Base-by-base conservation (phyloP, 1,139 yeast genomes). In the Scheffersomyces stambukii region DNA sequence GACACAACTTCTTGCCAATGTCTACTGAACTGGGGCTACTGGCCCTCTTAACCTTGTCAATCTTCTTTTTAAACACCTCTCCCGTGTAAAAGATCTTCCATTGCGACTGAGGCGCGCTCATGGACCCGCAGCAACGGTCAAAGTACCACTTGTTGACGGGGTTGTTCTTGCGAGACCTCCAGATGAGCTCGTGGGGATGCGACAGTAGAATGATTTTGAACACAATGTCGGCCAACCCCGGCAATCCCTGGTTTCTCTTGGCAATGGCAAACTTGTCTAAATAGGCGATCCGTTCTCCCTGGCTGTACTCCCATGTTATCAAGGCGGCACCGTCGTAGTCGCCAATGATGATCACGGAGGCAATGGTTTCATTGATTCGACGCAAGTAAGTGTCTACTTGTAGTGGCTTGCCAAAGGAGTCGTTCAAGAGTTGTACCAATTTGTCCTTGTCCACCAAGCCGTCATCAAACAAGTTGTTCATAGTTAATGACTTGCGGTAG, bases 121-220 rank as follows among this genome's bases (percentile, higher is more conserved):
- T 53, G 15, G 84, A 77, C 1, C 96, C 96, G 21, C 71, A 64
- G 27, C 95, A 81, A 40, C 98, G 67, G 46, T 91, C 97, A 54
- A 89, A 91, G 52, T 91, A 91, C 98, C 98, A 91, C 46, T 88
- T 88, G 59, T 91, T 91, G 4, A 91, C 96, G 0, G 96, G 96
- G 50, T 91, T 91, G 33, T 60, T 71, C 37, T 73, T 73, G 30
- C 95, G 63, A 3, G 96, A 88, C 45, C 98, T 70, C 98, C 98
- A 91, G 2, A 91, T 60, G 12, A 91, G 54, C 48, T 85, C 95
- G 9, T 70, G 55, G 0, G 86, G 85, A 48, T 81, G 89, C 25
- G 79, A 59, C 30, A 75, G 76, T 7, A 77, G 60, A 61, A 91
- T 76, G 9, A 83, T 70, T 49, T 89, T 91, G 64, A 91, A 89